Base-by-base conservation (phyloP, 2,329 filamentous ascomycete genomes). In the Botryotinia globosa region DNA sequence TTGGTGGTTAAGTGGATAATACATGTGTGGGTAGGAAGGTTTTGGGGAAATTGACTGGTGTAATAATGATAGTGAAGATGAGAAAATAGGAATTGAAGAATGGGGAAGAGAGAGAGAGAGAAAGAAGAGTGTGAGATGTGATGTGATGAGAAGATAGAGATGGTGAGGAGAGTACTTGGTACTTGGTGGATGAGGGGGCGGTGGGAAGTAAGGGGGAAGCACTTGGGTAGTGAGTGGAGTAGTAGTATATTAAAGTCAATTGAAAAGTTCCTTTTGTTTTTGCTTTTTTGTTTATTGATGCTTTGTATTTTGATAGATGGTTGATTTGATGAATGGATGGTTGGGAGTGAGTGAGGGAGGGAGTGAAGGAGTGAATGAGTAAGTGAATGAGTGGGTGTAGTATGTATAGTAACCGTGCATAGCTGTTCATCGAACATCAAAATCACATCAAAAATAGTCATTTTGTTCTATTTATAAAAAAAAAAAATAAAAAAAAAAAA, bases 51-150 rank as follows among this genome's bases (percentile, higher is more conserved):
- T 63, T 37, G 59, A 58, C 48, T 48, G 25, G 48, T 51, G 48
- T 71, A 71, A 71, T 71, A 48, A 71, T 64, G 59, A 71, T 37
- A 61, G 32, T 25, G 32, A 34, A 37, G 58, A 37, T 25, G 34
- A 16, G 22, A 39, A 8, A 20, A n/a, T 22, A 25, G 58, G 58
- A 16, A 51, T 51, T 25, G 34, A 39, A 39, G 39, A 39, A 39
- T 39, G 39, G 10, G 2, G 29, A 9, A 20, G 9, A 8, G 54
- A 20, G 54, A 8, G 54, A 20, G 54, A 20, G 34, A 20, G 45
- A 25, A 45, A 20, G n/a, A 29, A 54, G n/a, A n/a, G 56, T 1
- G 8, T 32, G n/a, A 9, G 56, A 34, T 18, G 18, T 37, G 37
- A 37, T 37, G 37, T 37, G 37, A 37, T 9, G 37, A 37, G 20